Percentiles rank a stretch among this genome's conserved stretches.
phyloP scores from a whole-genome alignment of 1,284 basidiomycete genomes.

The Xerocomus nothofagi region DNA sequence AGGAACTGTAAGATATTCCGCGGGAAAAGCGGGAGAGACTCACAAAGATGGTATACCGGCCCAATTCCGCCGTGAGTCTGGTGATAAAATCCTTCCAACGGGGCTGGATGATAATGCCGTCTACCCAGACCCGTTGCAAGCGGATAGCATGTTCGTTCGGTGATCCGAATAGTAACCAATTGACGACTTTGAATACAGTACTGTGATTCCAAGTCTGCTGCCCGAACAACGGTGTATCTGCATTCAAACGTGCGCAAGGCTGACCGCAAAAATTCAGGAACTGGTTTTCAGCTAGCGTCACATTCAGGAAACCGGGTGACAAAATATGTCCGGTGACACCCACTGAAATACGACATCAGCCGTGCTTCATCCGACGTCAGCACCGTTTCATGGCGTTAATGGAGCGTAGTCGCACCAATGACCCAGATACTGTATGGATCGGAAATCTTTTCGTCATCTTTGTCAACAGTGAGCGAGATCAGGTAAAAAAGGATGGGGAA shows the following conservation, averaged over 20 bases:
- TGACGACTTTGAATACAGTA: constrained; percentile 2
- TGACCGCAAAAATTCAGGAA: constrained; percentile 20
- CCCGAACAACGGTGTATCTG: constrained; percentile 9
- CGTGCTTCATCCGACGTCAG: constrained; percentile 15
- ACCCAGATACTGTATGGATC: constrained; percentile 19
- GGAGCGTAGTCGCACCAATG: constrained; percentile 20
- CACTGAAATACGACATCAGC: constrained; percentile 19
- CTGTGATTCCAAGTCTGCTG: constrained; percentile 11
- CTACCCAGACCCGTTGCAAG: constrained; percentile 25
- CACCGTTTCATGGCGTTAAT: too few relatives aligned
- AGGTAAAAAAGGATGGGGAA: neutral
- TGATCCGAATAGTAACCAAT: constrained; percentile 16
- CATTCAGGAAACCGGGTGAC: neutral
- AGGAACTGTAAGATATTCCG: neutral
- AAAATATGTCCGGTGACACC: neutral
- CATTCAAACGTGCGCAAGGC: constrained; percentile 15
- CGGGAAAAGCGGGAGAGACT: constrained; percentile 16
- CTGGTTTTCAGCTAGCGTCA: constrained; percentile 13
- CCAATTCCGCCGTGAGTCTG: constrained; percentile 50
- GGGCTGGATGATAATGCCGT: constrained; percentile 24
- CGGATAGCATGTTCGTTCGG: constrained; percentile 14
- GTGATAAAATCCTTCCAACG: constrained; percentile 38
- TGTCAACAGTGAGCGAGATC: neutral
- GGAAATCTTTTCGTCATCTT: constrained; percentile 7
- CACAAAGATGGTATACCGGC: constrained; percentile 51